These are phyloP conservation scores for Monotropa hypopitys DNA, from an alignment of 179 eudicot genomes.

Conservation along the genomic window DNA sequence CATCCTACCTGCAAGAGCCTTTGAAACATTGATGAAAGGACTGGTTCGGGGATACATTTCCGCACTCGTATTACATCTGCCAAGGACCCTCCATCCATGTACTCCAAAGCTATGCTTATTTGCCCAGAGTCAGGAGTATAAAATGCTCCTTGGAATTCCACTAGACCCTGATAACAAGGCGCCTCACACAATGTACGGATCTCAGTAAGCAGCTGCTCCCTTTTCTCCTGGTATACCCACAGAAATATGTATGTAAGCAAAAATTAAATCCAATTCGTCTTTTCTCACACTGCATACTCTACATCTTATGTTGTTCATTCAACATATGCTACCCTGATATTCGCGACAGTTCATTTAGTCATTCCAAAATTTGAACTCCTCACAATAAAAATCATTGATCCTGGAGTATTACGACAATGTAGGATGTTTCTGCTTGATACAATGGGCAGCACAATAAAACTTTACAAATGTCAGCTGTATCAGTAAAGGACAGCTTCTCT, in stretches of 20 bases:
- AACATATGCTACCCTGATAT: background rate
- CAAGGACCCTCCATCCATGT: constrained; percentile 96
- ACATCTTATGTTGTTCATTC: background rate
- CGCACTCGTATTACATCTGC: constrained; percentile 58
- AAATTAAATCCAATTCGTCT: background rate
- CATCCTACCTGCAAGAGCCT: constrained; percentile 58
- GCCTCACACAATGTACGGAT: constrained; percentile 90
- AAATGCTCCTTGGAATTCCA: constrained; percentile 93
- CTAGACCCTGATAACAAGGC: constrained; percentile 79
- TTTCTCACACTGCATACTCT: background rate
- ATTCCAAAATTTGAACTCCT: background rate
- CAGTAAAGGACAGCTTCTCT: background rate
- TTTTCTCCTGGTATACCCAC: constrained; percentile 52
- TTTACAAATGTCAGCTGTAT: background rate
- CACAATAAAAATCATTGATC: background rate
- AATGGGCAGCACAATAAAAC: background rate
- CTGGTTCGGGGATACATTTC: constrained; percentile 65
- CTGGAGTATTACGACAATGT: background rate
- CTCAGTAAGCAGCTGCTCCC: constrained; percentile 85
- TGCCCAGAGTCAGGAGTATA: constrained; percentile 94
- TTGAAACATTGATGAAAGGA: constrained; percentile 69
- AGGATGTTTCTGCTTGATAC: background rate
- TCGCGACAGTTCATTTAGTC: background rate
- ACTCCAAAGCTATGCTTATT: constrained; percentile 92
- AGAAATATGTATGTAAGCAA: background rate